These are phyloP conservation scores for Torulaspora globosa DNA, from an alignment of 1,139 yeast genomes.

Conservation along the genomic window DNA sequence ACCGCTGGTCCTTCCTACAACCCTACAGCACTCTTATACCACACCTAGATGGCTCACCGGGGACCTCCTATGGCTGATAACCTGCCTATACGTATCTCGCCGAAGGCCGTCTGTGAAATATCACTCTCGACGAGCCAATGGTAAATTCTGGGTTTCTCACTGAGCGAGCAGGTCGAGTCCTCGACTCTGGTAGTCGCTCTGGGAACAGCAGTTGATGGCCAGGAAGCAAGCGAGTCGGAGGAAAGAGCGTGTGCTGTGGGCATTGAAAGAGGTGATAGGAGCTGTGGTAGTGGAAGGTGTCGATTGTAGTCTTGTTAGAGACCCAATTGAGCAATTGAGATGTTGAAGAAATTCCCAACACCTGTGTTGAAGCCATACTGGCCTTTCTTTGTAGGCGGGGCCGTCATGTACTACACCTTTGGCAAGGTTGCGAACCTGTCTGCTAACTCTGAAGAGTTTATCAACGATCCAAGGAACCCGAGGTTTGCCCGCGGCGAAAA, in stretches of 20 bases:
- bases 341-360: constrained; percentile 44
- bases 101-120: background rate
- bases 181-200: background rate
- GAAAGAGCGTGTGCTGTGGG: no score
- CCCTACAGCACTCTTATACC: background rate
- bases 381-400: constrained; percentile 66
- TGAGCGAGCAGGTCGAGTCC: background rate
- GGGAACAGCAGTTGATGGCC: background rate
- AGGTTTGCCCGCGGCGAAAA: constrained; percentile 57
- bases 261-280: no score
- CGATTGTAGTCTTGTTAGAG: no score
- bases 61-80: background rate
- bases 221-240: background rate
- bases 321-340: background rate
- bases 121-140: constrained; percentile 2
- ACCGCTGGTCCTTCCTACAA: background rate
- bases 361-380: constrained; percentile 58
- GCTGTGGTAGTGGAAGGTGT: no score
- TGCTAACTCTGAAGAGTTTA: constrained; percentile 56
- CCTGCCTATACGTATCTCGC: background rate
- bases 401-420: constrained; percentile 51
- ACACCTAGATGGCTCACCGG: no score
- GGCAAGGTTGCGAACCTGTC: constrained; percentile 55
- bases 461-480: constrained; percentile 78
- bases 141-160: background rate